Evolutionary conservation across 441 rosid genomes (phyloP), one percentile per base, ranked within the genome.

Genomic region (Gossypium gossypioides): DNA sequence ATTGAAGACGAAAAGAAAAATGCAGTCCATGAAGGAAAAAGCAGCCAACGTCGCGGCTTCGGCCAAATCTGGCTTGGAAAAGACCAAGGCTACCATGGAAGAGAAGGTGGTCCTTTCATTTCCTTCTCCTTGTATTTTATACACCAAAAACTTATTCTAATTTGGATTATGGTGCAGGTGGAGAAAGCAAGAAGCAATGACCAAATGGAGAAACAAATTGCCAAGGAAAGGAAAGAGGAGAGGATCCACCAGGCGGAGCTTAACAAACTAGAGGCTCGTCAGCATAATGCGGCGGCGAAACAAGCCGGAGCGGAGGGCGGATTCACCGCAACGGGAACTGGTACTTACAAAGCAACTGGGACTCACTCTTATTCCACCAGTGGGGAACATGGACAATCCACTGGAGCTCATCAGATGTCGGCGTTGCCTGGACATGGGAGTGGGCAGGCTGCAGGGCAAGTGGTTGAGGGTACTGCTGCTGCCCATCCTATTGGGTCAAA

Each of bases 41-140:
- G 44, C 86, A n/a, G 76, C 91, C 19, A 87, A 91, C 76, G 56
- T 75, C 3, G 89, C 84, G 22, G 93, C 96, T 77, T 85, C 96
- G 3, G 89, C 97, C 6, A 84, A 75, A 73, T 76, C 92, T 65
- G 92, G 87, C 67, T 69, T 82, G 86, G 96, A 88, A 71, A 89
- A 89, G 80, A 78, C 90, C 81, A 88, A 82, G 76, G 93, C 96
- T 7, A 29, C 81, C 7, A 62, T 82, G 56, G 83, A 77, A 67
- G 91, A 55, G 59, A 55, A 55, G 59, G 59, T 55, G 10, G 27
- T 42, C n/a, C 46, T 40, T 40, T 40, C 12, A 7, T 40, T 40
- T 42, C 13, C 13, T 2, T 42, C 13, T 42, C 3, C 48, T 10
- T 8, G 10, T 42, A 42, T 10, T 42, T 2, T 42, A 42, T 0